Evolutionary conservation across 768 basidiomycete species (phyloP), one percentile per base, ranked within the genome.

Genomic region (Mycena metata): DNA sequence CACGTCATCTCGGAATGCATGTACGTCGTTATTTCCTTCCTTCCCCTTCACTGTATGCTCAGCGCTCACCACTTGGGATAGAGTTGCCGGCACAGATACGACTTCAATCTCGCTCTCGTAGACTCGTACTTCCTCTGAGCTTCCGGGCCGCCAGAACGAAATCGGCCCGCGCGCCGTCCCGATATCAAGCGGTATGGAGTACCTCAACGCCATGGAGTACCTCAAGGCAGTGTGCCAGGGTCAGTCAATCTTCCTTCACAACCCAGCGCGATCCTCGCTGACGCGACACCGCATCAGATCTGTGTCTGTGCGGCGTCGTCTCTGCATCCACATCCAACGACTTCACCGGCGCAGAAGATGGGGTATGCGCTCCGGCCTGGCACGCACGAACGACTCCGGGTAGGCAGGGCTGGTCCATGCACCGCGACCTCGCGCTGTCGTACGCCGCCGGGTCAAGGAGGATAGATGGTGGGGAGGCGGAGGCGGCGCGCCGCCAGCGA

Each of bases 351-450:
- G 83, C 89, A 66, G 91, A 91, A 68, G 80, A 88, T 94, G 89
- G 93, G 93, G 17, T 92, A 90, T 71, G 90, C 86, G 21, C 81
- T 95, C 60, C 93, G 93, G 67, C 86, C 92, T 19, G 92, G 92
- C 39, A 93, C 93, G 10, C n/a, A n/a, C n/a, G n/a, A 83, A 92
- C 69, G 86, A 94, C 47, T 88, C 87, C 1, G n/a, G n/a, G n/a
- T n/a, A 93, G 93, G 3, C 92, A 94, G 74, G 87, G 90, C n/a
- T 95, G 94, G 93, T 92, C 92, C 39, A 88, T 93, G 86, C 94
- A 95, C 75, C 90, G 92, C 56, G 89, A 92, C 74, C 76, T 89
- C 7, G 77, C 82, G 35, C 83, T 82, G 45, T 78, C 83, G 10
- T 69, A 69, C 57, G 67, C 61, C 10, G 33, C 67, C n/a, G n/a